These are phyloP conservation scores for Hericium alpestre DNA, from an alignment of 768 basidiomycete genomes.

Conservation along the genomic window DNA sequence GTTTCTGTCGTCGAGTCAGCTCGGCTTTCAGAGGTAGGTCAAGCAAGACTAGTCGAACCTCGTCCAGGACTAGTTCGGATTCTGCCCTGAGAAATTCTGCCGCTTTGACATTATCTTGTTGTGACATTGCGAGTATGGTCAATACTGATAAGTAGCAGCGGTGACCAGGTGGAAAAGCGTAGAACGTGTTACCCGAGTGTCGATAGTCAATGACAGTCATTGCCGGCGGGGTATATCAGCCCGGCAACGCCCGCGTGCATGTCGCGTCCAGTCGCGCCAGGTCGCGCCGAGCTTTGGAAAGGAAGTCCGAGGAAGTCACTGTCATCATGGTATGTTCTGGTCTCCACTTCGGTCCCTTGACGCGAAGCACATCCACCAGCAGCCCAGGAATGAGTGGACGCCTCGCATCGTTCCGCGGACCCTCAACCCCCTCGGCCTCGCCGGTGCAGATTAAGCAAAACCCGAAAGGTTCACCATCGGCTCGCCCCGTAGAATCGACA, in stretches of 20 bases:
- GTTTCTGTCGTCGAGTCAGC: slow-evolving; percentile 34
- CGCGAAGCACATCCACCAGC: no score
- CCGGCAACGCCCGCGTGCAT: background rate
- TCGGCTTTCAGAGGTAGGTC: background rate
- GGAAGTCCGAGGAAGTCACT: background rate
- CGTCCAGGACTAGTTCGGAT: slow-evolving; percentile 49
- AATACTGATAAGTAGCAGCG: no score
- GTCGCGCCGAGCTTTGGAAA: background rate
- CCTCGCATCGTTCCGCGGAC: slow-evolving; percentile 69
- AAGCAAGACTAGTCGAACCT: slow-evolving; percentile 25
- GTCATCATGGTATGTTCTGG: background rate
- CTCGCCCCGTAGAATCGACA: slow-evolving; percentile 51
- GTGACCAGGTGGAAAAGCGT: no score
- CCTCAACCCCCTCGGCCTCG: slow-evolving; percentile 63
- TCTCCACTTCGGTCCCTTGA: no score
- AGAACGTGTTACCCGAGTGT: background rate
- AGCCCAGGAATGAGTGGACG: slow-evolving; percentile 35
- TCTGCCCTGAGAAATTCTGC: slow-evolving; percentile 11
- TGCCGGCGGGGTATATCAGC: no score
- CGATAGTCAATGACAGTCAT: no score
- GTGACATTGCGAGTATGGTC: no score
- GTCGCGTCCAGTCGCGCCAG: background rate
- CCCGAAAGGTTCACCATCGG: slow-evolving; percentile 26
- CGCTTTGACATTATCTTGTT: background rate
- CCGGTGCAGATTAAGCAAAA: slow-evolving; percentile 40